Percentiles rank a stretch among this genome's conserved stretches.
Evolutionary conservation across 805 yeast genomes (phyloP).

Genomic region (Naumovozyma castellii): DNA sequence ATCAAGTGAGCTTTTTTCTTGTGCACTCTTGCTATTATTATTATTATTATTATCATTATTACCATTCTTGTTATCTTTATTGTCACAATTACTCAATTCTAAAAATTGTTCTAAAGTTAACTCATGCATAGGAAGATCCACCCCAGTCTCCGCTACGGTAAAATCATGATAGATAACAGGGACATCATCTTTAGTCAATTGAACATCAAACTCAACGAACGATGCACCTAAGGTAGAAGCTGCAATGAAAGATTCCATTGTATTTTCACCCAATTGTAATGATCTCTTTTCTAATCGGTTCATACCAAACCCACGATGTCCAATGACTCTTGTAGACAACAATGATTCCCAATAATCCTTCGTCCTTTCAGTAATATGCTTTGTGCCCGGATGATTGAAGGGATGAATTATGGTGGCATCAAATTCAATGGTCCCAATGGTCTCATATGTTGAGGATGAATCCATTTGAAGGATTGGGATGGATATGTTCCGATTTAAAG

Average conservation of each 20-base stretch:
- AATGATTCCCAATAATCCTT: conserved; percentile 88
- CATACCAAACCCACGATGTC: conserved; percentile 92
- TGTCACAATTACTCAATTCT: conserved; percentile 34
- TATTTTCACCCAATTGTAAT: conserved; percentile 88
- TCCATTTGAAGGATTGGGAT: neutral
- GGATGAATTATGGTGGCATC: conserved; percentile 66
- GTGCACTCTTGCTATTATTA: neutral
- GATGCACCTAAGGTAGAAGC: conserved; percentile 96
- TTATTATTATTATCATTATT: neutral
- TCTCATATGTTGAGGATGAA: conserved; percentile 45
- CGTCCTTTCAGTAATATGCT: conserved; percentile 12
- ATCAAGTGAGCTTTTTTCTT: conserved; percentile 2
- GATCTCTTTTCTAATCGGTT: conserved; percentile 63
- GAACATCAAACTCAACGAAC: conserved; percentile 95
- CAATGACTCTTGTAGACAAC: conserved; percentile 83
- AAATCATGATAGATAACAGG: conserved; percentile 96
- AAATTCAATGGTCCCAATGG: conserved; percentile 69
- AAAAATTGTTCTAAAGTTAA: conserved; percentile 83
- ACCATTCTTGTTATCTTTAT: conserved; percentile 1
- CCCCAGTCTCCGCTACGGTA: conserved; percentile 88
- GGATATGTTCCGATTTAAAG: neutral
- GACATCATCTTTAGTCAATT: conserved; percentile 77
- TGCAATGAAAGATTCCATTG: conserved; percentile 88
- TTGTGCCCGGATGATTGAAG: conserved; percentile 34
- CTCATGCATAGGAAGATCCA: conserved; percentile 92